Conservation (phyloP, 169 alveolate genomes). For the Toxoplasma gondii region DNA sequence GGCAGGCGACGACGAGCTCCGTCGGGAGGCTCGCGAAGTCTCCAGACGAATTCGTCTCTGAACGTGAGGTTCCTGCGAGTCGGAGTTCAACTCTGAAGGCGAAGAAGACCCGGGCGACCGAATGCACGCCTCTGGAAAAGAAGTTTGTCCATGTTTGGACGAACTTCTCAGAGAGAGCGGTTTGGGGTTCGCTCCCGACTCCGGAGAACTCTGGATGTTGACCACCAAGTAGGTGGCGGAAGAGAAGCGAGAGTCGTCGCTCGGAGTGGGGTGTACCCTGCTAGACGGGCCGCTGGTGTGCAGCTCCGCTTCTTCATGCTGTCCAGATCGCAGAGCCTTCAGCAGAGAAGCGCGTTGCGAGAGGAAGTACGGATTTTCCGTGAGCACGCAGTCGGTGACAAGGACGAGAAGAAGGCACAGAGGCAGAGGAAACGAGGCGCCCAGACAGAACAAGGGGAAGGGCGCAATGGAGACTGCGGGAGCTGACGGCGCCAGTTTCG, state of each 20-base stretch:
- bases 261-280: neutral
- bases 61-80: no score
- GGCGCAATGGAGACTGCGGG: neutral
- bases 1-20: no score
- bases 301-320: neutral
- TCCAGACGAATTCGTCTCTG: no score
- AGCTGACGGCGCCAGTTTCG: neutral
- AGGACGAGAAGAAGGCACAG: neutral
- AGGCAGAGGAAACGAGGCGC: neutral
- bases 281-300: neutral
- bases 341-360: neutral
- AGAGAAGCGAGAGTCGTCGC: neutral
- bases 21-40: no score
- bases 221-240: neutral
- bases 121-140: no score
- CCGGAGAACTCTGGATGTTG: neutral
- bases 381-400: neutral
- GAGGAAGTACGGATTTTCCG: constrained; percentile 25
- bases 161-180: neutral
- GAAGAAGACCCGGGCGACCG: no score
- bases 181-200: neutral
- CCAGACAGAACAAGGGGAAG: neutral
- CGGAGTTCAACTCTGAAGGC: no score
- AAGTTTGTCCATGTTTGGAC: no score
- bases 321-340: neutral